These are phyloP conservation scores for Massariosphaeria phaeospora DNA, from an alignment of 495 filamentous ascomycete genomes.

Conservation along the genomic window DNA sequence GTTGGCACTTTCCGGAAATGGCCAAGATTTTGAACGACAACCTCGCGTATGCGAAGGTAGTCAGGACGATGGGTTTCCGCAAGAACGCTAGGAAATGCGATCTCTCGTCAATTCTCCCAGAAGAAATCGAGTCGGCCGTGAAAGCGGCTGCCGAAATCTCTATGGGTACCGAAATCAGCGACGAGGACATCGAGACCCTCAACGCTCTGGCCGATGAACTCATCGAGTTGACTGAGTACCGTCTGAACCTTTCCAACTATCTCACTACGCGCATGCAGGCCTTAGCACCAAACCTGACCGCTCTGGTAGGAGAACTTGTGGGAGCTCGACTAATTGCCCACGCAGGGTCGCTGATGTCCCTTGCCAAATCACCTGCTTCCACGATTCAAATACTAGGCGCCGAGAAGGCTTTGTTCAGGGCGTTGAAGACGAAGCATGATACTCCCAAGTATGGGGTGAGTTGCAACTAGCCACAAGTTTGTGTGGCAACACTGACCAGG, in stretches of 20 bases:
- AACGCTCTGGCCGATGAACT: slow-evolving; percentile 87
- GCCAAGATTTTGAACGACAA: slow-evolving; percentile 97
- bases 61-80: slow-evolving; percentile 83
- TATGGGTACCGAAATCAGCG: slow-evolving; percentile 96
- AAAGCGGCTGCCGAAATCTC: slow-evolving; percentile 92
- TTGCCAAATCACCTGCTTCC: slow-evolving; percentile 92
- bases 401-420: slow-evolving; percentile 97
- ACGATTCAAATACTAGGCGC: slow-evolving; percentile 97
- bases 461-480: too few relatives aligned
- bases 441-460: slow-evolving; percentile 87
- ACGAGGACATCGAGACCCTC: slow-evolving; percentile 86
- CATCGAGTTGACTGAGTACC: slow-evolving; percentile 82
- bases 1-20: slow-evolving; percentile 99
- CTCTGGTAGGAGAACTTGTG: slow-evolving; percentile 88
- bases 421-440: slow-evolving; percentile 98
- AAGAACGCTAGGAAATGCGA: slow-evolving; percentile 68
- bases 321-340: slow-evolving; percentile 95
- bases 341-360: slow-evolving; percentile 87
- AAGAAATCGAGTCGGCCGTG: slow-evolving; percentile 88
- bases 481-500: not conserved
- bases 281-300: slow-evolving; percentile 92
- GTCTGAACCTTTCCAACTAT: slow-evolving; percentile 80
- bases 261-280: slow-evolving; percentile 91
- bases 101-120: slow-evolving; percentile 82
- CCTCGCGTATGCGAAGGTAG: slow-evolving; percentile 82